Percentiles rank a stretch among this genome's conserved stretches.
Conservation (phyloP, 208 protist genomes). For the Acanthamoeba sp. region DNA sequence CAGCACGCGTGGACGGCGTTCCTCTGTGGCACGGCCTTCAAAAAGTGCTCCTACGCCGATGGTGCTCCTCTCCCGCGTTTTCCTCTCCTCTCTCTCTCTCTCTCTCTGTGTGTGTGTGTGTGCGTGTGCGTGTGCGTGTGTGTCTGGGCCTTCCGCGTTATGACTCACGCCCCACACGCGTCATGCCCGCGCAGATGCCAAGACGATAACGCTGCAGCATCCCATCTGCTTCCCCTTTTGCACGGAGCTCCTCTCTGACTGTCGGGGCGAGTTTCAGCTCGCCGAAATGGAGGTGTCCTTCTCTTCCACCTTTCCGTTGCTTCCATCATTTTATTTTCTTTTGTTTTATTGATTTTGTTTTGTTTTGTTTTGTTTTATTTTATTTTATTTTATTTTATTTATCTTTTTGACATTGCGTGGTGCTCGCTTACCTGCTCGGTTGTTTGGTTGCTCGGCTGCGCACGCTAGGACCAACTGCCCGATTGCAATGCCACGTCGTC, state of each 20-base stretch:
- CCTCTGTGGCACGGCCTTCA: not conserved
- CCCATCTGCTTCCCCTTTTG: not conserved
- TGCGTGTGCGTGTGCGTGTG: too few relatives aligned
- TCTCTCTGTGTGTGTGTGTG: too few relatives aligned
- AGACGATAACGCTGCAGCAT: not conserved
- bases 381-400: too few relatives aligned
- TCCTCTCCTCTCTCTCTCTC: not conserved
- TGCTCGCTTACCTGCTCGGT: too few relatives aligned
- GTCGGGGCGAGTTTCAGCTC: not conserved
- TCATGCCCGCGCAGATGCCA: too few relatives aligned
- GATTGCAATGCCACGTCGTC: not conserved
- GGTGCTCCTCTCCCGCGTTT: not conserved
- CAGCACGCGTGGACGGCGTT: not conserved
- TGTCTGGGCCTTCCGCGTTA: too few relatives aligned
- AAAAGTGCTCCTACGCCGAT: constrained; percentile 12
- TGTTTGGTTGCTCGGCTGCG: too few relatives aligned
- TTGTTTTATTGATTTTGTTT: too few relatives aligned
- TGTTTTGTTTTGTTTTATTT: too few relatives aligned
- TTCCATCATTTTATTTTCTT: too few relatives aligned
- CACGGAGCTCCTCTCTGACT: not conserved
- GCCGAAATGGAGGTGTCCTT: not conserved
- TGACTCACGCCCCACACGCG: too few relatives aligned
- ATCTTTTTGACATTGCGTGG: too few relatives aligned
- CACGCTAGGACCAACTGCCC: not conserved
- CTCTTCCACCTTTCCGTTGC: not conserved